These are phyloP conservation scores for Trichoderma simmonsii DNA, from an alignment of 2,329 filamentous ascomycete species.

Conservation along the genomic window DNA sequence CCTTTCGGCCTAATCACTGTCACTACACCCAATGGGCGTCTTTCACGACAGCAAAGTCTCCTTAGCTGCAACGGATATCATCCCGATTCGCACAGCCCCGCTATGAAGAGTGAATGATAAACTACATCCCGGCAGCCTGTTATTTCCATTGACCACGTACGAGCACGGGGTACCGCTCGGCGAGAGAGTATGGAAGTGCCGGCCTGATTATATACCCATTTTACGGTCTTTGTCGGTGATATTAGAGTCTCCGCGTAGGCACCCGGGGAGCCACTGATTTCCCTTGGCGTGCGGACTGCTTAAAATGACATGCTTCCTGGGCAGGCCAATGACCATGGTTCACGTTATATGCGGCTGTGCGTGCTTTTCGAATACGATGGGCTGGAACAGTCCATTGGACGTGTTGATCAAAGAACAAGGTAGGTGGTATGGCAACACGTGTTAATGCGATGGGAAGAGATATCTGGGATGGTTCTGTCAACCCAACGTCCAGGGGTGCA, in stretches of 20 bases:
- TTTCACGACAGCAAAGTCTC: not conserved
- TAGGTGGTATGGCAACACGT: not conserved
- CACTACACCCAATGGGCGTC: not conserved
- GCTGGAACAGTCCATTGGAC: not conserved
- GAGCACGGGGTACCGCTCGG: not conserved
- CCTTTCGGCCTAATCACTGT: not conserved
- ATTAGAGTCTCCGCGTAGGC: not conserved
- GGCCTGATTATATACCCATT: not conserved
- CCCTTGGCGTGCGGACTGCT: not conserved
- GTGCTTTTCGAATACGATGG: not conserved
- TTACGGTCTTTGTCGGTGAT: not conserved
- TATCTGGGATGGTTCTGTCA: not conserved
- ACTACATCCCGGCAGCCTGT: not conserved
- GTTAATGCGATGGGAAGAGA: not conserved
- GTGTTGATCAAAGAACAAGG: not conserved
- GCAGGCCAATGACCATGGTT: not conserved
- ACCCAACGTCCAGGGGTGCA: not conserved
- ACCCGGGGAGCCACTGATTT: not conserved
- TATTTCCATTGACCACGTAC: not conserved
- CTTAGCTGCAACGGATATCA: not conserved
- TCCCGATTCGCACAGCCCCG: not conserved
- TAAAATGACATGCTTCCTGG: not conserved
- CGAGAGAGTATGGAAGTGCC: not conserved
- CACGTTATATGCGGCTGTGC: not conserved
- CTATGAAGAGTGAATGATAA: not conserved